These are phyloP conservation scores for Ceratocystis alfenasii DNA, from an alignment of 2,329 filamentous ascomycete species.

Conservation along the genomic window DNA sequence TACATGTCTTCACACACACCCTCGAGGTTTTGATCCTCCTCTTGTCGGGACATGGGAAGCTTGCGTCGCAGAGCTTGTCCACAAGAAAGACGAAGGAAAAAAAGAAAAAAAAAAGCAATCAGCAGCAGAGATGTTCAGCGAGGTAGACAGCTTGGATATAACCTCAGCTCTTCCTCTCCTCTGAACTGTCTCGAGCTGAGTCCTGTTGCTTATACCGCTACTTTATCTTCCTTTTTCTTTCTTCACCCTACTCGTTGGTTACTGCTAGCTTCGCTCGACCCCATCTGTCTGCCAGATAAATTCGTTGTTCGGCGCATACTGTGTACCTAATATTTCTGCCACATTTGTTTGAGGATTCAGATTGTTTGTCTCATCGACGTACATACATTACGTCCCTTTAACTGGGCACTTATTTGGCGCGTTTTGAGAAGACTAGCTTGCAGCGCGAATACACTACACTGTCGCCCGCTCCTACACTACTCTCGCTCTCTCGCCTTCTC, in stretches of 20 bases:
- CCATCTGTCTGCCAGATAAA: background rate
- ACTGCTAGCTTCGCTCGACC: background rate
- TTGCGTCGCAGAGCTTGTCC: slow-evolving; percentile 2
- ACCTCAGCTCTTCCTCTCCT: background rate
- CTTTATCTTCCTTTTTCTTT: slow-evolving; percentile 1
- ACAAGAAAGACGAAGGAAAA: background rate
- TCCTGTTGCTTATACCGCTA: no score
- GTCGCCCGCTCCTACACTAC: background rate
- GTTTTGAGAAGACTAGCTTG: background rate
- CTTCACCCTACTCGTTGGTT: background rate
- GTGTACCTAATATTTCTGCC: background rate
- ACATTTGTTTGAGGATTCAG: slow-evolving; percentile 9
- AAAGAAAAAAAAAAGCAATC: background rate
- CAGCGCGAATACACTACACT: no score
- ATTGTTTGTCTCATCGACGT: slow-evolving; percentile 11
- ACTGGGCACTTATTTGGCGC: slow-evolving; percentile 2
- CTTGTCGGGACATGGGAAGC: slow-evolving; percentile 3
- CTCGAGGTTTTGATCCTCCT: slow-evolving; percentile 4
- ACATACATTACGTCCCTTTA: background rate
- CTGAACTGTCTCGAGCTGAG: background rate
- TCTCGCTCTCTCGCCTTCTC: background rate
- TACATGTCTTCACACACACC: background rate
- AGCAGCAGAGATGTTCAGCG: background rate
- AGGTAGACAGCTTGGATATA: background rate
- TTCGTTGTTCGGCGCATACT: background rate